A percentile compares a stretch with the other conserved stretches of the same genome.
phyloP scores from a whole-genome alignment of 2,329 filamentous ascomycete species.

The Phoma sp. region DNA sequence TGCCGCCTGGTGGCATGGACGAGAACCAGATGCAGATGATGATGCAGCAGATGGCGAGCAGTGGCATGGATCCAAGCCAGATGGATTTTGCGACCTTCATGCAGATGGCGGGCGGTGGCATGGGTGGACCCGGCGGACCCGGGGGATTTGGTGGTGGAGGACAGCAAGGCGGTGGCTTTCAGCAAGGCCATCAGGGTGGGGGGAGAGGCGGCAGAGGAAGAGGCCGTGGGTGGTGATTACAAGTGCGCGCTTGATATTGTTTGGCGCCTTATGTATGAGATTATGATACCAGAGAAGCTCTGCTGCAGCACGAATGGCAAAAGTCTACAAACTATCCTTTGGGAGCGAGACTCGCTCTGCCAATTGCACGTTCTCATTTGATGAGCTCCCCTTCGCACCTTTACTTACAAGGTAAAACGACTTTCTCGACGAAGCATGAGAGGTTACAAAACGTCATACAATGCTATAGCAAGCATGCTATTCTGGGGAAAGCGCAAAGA shows the following conservation, averaged over 20 bases:
- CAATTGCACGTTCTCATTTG: too few relatives aligned
- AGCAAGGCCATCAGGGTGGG: constrained; percentile 38
- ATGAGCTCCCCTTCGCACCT: too few relatives aligned
- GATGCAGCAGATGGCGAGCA: constrained; percentile 60
- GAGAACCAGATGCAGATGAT: constrained; percentile 65
- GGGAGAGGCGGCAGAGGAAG: constrained; percentile 29
- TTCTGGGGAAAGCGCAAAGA: too few relatives aligned
- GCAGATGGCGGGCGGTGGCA: constrained; percentile 43
- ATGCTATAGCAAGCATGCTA: too few relatives aligned
- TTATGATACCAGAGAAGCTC: constrained; percentile 24
- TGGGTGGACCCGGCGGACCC: constrained; percentile 29
- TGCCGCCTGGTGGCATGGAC: constrained; percentile 50
- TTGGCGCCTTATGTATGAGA: constrained; percentile 28
- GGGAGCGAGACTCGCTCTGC: too few relatives aligned
- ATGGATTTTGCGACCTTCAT: constrained; percentile 45
- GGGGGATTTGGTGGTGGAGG: constrained; percentile 25
- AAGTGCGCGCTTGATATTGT: constrained; percentile 3
- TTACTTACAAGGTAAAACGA: too few relatives aligned
- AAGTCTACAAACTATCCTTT: not conserved
- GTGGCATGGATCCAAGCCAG: constrained; percentile 50
- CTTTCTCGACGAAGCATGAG: too few relatives aligned
- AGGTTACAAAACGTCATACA: too few relatives aligned
- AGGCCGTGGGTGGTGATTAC: constrained; percentile 31
- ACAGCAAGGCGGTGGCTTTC: constrained; percentile 36
- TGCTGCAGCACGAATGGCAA: not conserved